These are phyloP conservation scores for Pisolithus albus DNA, from an alignment of 768 basidiomycete genomes.

Conservation along the genomic window DNA sequence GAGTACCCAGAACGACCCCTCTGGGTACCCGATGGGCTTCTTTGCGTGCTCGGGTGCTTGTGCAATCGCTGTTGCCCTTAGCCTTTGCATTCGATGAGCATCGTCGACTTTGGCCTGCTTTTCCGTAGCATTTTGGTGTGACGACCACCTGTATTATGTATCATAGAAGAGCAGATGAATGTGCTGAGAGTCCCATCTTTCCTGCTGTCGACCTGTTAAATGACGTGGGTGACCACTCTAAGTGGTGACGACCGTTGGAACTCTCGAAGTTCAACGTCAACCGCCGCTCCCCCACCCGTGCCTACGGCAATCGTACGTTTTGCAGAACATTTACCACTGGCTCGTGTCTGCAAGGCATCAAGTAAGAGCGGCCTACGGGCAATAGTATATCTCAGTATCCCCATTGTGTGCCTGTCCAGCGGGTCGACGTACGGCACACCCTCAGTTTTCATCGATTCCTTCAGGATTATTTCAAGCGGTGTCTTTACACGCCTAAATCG, in stretches of 20 bases:
- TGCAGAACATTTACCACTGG: constrained; percentile 15
- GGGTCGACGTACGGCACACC: constrained; percentile 63
- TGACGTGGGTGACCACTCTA: too few species aligned
- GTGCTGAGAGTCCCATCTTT: background rate
- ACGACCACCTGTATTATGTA: background rate
- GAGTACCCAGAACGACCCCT: constrained; percentile 60
- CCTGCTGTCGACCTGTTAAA: background rate
- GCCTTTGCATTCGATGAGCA: constrained; percentile 64
- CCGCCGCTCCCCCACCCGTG: too few species aligned
- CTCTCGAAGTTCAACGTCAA: too few species aligned
- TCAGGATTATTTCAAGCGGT: too few species aligned
- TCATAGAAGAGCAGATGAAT: background rate
- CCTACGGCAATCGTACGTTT: too few species aligned
- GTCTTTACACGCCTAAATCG: too few species aligned
- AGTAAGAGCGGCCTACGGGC: constrained; percentile 7
- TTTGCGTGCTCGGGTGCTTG: constrained; percentile 57
- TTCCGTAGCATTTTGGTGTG: background rate
- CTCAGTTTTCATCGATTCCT: too few species aligned
- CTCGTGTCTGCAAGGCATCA: constrained; percentile 11
- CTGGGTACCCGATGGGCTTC: constrained; percentile 73
- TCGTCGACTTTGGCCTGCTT: background rate
- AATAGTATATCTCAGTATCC: constrained; percentile 12
- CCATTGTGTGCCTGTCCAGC: constrained; percentile 62
- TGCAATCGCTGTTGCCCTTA: constrained; percentile 57
- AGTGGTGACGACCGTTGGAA: too few species aligned